Conservation (phyloP, 768 basidiomycete genomes). For the Termitomyces sp. region DNA sequence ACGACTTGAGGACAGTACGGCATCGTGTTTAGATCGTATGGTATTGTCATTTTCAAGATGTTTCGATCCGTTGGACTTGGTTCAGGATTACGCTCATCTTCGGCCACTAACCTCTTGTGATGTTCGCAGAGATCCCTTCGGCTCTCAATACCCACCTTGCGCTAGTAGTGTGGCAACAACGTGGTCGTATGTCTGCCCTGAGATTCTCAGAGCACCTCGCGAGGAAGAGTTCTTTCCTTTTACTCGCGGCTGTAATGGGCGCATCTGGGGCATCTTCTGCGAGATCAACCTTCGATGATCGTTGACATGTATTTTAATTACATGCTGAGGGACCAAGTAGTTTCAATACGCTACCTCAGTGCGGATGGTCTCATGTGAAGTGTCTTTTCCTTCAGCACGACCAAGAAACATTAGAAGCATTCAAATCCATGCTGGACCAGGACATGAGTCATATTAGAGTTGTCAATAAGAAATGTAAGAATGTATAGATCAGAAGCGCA, state of each 20-base stretch:
- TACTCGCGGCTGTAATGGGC: not conserved
- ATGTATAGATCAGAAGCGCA: not conserved
- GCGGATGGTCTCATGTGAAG: not conserved
- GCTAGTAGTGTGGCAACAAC: conserved; percentile 4
- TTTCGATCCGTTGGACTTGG: not conserved
- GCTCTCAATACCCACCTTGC: not conserved
- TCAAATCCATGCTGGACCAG: not conserved
- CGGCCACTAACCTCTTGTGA: conserved; percentile 1
- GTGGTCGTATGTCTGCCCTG: not conserved
- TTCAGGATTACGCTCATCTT: not conserved
- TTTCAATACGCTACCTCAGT: not conserved
- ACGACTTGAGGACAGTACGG: conserved; percentile 2
- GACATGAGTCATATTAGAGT: not conserved
- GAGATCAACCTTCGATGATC: conserved; percentile 4
- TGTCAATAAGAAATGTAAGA: not conserved
- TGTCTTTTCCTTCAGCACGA: not conserved
- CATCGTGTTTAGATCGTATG: not conserved
- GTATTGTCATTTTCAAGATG: not conserved
- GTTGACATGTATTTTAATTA: not conserved
- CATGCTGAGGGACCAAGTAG: not conserved
- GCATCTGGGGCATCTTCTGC: not conserved
- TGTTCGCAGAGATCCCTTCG: not conserved
- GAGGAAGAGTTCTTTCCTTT: conserved; percentile 1
- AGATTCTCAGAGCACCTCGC: not conserved
- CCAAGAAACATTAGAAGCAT: not conserved